These are phyloP conservation scores for Yamadazyma atlantica DNA, from an alignment of 1,139 yeast genomes.

Conservation along the genomic window DNA sequence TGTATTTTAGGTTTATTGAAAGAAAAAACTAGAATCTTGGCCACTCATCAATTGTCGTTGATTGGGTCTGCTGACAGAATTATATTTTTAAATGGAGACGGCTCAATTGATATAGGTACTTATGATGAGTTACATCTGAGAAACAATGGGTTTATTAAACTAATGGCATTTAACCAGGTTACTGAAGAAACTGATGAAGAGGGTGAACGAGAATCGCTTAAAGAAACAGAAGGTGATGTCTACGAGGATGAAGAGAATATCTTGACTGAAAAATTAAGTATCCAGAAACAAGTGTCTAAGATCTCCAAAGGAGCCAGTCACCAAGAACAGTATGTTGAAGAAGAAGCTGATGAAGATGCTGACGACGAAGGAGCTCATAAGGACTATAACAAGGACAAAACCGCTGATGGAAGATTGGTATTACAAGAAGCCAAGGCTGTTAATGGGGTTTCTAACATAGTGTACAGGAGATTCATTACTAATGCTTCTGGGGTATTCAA, in stretches of 20 bases:
- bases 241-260: conserved; percentile 13
- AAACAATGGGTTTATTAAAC: conserved; percentile 20
- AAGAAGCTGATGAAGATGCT: conserved; percentile 18
- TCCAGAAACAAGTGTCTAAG: conserved; percentile 11
- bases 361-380: conserved; percentile 18
- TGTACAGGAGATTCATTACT: conserved; percentile 46
- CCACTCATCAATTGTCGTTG: conserved; percentile 48
- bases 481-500: conserved; percentile 56
- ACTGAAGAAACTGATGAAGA: conserved; percentile 21
- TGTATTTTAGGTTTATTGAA: conserved; percentile 37
- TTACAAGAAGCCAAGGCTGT: conserved; percentile 38
- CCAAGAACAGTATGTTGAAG: no score
- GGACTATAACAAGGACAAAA: conserved; percentile 14
- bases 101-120: conserved; percentile 37
- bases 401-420: conserved; percentile 31
- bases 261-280: conserved; percentile 19
- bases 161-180: conserved; percentile 20
- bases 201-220: conserved; percentile 13
- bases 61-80: conserved; percentile 42
- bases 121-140: conserved; percentile 32
- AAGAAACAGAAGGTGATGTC: conserved; percentile 18
- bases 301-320: conserved; percentile 14
- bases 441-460: conserved; percentile 27
- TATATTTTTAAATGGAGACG: conserved; percentile 41
- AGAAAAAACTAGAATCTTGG: conserved; percentile 41